Base-by-base conservation (phyloP, 2,329 filamentous ascomycete species). In the Cercospora zeae-maydis region DNA sequence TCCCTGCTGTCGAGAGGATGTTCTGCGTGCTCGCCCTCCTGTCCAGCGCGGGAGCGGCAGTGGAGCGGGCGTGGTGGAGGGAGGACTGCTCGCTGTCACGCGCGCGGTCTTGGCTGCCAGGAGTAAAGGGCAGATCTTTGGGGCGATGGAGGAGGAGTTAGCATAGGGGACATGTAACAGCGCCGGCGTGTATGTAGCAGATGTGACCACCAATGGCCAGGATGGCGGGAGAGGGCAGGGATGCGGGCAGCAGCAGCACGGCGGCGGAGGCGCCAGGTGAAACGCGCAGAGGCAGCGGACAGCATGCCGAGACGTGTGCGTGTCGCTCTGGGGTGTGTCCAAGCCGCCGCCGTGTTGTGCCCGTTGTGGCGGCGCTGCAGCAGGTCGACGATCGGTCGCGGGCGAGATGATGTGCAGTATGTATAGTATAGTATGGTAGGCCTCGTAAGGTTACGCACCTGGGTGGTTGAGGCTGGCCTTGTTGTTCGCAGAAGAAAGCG, bases 361-460 rank as follows among this genome's bases (percentile, higher is more conserved):
- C 37, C 37, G 45, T 24, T 14, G 45, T 24, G 47, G 27, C 24
- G 3, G 24, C 21, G 47, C 13, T 51, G 42, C 42, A 33, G 51
- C 51, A 56, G 59, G 19, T 30, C 42, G 47, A 51, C n/a, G 47
- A 51, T 51, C 24, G 47, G 47, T 19, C 13, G 31, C 21, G 30
- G 42, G 30, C 14, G 30, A 19, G 37, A 42, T 14, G n/a, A n/a
- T n/a, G n/a, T n/a, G n/a, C n/a, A n/a, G n/a, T n/a, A n/a, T n/a
- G n/a, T n/a, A n/a, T n/a, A n/a, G n/a, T n/a, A n/a, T n/a, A n/a
- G n/a, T n/a, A n/a, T n/a, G n/a, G n/a, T n/a, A n/a, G n/a, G n/a
- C n/a, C n/a, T n/a, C n/a, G n/a, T n/a, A n/a, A n/a, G n/a, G 34
- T 27, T 19, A 42, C 54, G n/a, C 39, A 62, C 60, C 60, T 9